Evolutionary conservation across 306 rosid genomes (phyloP).

Genomic region (Dryas drummondii): DNA sequence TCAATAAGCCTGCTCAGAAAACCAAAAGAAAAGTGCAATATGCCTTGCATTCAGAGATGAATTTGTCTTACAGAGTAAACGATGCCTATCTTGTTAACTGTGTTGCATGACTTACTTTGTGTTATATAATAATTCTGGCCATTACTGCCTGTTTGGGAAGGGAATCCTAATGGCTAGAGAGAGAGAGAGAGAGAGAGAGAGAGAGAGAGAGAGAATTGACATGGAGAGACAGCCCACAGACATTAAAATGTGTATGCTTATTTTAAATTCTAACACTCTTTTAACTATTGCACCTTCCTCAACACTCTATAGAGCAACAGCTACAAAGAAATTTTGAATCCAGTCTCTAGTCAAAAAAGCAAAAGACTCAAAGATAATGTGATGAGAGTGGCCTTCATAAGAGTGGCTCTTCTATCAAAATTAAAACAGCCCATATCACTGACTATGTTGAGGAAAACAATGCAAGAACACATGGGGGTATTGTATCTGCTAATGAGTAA

Average conservation of each 20-base stretch:
- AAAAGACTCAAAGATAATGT: conserved; percentile 40
- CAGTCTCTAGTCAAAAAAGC: neutral
- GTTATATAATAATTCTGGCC: conserved; percentile 42
- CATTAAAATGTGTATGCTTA: neutral
- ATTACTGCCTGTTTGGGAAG: conserved; percentile 34
- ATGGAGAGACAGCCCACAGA: too few species aligned
- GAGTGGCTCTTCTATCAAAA: conserved; percentile 55
- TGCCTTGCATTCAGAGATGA: conserved; percentile 36
- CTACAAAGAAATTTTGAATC: neutral
- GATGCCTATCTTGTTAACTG: conserved; percentile 45
- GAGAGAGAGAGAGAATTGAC: neutral
- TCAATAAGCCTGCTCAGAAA: neutral
- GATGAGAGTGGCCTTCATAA: conserved; percentile 32
- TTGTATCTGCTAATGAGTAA: conserved; percentile 32
- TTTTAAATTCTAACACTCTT: neutral
- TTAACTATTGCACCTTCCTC: neutral
- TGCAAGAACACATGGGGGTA: conserved; percentile 58
- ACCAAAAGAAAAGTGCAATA: neutral
- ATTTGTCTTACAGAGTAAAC: conserved; percentile 19
- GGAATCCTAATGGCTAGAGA: neutral
- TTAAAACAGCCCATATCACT: conserved; percentile 36
- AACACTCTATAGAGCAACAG: neutral
- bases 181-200: neutral
- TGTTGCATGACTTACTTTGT: conserved; percentile 29
- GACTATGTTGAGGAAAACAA: conserved; percentile 60